Evolutionary conservation across 139 green algal genomes (phyloP).

Genomic region (Helicosporidium sp.): DNA sequence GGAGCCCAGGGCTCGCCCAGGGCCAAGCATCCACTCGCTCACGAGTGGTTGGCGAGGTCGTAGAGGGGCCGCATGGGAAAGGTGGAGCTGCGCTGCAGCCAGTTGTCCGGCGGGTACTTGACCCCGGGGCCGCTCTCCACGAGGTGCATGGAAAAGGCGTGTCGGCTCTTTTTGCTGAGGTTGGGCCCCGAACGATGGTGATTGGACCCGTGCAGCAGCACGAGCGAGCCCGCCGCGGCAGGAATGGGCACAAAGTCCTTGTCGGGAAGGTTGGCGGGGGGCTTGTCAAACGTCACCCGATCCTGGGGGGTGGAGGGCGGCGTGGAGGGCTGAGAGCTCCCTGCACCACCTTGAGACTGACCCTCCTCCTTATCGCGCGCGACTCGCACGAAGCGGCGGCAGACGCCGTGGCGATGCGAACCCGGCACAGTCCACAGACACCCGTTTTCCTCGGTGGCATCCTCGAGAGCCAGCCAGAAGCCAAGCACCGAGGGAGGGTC

Average conservation of each 20-base stretch:
- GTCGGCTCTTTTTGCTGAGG: constrained; percentile 26
- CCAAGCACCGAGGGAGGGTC: constrained; percentile 57
- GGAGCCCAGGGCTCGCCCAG: no score
- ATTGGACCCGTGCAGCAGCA: constrained; percentile 68
- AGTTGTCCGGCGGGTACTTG: constrained; percentile 53
- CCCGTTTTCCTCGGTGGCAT: constrained; percentile 69
- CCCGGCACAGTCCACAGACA: constrained; percentile 67
- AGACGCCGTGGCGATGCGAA: constrained; percentile 11
- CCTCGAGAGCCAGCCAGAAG: constrained; percentile 85
- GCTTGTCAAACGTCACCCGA: constrained; percentile 27
- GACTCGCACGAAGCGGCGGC: constrained; percentile 21
- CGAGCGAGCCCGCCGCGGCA: constrained; percentile 45
- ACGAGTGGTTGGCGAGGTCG: no score
- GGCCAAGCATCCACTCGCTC: no score
- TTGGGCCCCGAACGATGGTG: constrained; percentile 41
- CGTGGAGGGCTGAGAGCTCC: background rate
- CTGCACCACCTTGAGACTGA: no score
- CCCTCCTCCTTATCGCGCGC: no score
- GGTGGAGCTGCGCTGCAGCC: constrained; percentile 38
- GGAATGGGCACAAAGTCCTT: constrained; percentile 48
- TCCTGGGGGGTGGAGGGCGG: constrained; percentile 9
- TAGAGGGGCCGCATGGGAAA: constrained; percentile 50
- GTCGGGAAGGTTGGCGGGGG: constrained; percentile 27
- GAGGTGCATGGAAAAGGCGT: constrained; percentile 66
- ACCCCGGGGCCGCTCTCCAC: constrained; percentile 35